Percentiles rank a stretch among this genome's conserved stretches.
Conservation (phyloP, 371 early-diverging fungal genomes). For the Apophysomyces sp. region DNA sequence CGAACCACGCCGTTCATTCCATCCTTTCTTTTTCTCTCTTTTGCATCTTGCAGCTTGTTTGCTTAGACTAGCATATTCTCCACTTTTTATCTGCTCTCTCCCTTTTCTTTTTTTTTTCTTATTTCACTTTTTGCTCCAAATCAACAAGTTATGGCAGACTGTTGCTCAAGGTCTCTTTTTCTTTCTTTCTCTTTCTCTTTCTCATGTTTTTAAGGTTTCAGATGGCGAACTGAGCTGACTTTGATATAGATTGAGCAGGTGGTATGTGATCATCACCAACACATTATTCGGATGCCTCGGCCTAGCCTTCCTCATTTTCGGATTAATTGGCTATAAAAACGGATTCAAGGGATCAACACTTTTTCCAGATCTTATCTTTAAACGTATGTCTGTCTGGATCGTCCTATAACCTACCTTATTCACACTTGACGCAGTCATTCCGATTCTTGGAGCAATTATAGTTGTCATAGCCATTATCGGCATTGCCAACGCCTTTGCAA, state of each 20-base stretch:
- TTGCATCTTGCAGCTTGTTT: not conserved
- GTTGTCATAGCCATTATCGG: constrained; percentile 42
- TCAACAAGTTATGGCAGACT: not conserved
- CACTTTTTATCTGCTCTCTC: not conserved
- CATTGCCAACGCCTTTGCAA: constrained; percentile 26
- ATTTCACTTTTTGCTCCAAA: not conserved
- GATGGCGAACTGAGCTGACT: not conserved
- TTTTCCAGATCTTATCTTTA: constrained; percentile 35
- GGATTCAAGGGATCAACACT: constrained; percentile 38
- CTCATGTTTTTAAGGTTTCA: not conserved
- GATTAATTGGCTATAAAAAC: constrained; percentile 38
- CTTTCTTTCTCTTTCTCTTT: not conserved
- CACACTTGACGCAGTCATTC: constrained; percentile 16
- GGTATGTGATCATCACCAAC: constrained; percentile 47
- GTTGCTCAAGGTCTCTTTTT: not conserved
- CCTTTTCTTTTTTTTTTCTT: not conserved
- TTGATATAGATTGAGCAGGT: constrained; percentile 41
- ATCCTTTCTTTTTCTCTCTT: not conserved
- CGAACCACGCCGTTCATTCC: not conserved
- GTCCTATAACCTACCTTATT: not conserved
- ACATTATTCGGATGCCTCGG: constrained; percentile 42
- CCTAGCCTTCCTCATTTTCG: constrained; percentile 40
- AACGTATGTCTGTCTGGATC: constrained; percentile 29
- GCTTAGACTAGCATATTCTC: not conserved
- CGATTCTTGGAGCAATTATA: constrained; percentile 40